Evolutionary conservation across 352 stramenopile genomes (phyloP).

Genomic region (Globisporangium rhizosaccharum): DNA sequence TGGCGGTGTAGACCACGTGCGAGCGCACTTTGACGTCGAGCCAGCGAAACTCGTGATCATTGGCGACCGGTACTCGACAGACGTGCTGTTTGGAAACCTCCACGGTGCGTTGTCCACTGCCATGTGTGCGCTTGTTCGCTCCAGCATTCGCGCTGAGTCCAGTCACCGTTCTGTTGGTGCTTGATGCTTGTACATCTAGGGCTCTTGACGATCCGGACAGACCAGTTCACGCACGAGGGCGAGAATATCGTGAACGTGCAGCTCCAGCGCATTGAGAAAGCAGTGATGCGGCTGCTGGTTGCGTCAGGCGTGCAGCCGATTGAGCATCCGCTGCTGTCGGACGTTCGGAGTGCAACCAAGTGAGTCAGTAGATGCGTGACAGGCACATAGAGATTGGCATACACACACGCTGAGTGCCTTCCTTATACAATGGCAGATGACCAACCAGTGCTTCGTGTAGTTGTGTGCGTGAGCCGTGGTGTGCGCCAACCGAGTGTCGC

Average conservation of each 20-base stretch:
- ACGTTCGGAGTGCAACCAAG: constrained; percentile 2
- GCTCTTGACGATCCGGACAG: constrained; percentile 94
- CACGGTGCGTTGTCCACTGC: constrained; percentile 45
- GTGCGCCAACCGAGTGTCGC: no score
- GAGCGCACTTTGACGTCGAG: constrained; percentile 79
- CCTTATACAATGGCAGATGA: neutral
- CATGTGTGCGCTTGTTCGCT: neutral
- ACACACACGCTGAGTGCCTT: neutral
- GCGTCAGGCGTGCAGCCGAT: constrained; percentile 32
- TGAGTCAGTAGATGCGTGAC: neutral
- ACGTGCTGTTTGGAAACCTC: constrained; percentile 97
- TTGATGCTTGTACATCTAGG: constrained; percentile 27
- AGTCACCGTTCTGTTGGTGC: neutral
- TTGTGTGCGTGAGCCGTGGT: no score
- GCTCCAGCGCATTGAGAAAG: constrained; percentile 68
- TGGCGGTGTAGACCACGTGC: constrained; percentile 83
- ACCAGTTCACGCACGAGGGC: constrained; percentile 67
- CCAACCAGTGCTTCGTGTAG: no score
- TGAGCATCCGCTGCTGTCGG: constrained; percentile 32
- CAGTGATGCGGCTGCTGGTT: constrained; percentile 42
- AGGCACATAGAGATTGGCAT: neutral
- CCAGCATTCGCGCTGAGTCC: neutral
- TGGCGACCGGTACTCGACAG: constrained; percentile 95
- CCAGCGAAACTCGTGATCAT: constrained; percentile 91
- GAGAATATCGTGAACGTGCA: constrained; percentile 64